phyloP scores from a whole-genome alignment of 2,329 filamentous ascomycete species.

The Phaeomoniella chlamydospora region DNA sequence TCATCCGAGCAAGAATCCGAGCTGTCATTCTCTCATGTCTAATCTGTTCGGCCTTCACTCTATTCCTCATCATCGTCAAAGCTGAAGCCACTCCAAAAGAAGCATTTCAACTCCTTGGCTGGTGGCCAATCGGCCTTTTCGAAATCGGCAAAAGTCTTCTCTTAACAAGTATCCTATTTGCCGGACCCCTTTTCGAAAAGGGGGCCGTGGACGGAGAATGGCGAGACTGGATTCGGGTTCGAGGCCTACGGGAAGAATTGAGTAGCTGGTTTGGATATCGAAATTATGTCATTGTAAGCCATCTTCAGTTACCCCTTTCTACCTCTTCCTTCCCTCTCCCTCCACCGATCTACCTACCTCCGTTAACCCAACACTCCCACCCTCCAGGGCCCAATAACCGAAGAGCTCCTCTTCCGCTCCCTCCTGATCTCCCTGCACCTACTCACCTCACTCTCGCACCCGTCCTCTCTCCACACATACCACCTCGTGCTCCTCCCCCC shows the following conservation, averaged over 20 bases:
- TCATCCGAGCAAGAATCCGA: slow-evolving; percentile 74
- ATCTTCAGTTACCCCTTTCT: slow-evolving; percentile 1
- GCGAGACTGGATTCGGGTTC: slow-evolving; percentile 46
- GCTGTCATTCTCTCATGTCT: slow-evolving; percentile 65
- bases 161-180: slow-evolving; percentile 66
- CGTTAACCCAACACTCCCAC: too few species aligned
- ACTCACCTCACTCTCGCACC: slow-evolving; percentile 44
- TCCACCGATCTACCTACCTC: slow-evolving; percentile 2
- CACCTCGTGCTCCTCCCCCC: slow-evolving; percentile 69
- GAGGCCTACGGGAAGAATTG: slow-evolving; percentile 40
- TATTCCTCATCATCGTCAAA: slow-evolving; percentile 47
- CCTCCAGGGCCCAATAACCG: slow-evolving; percentile 64
- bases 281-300: slow-evolving; percentile 68
- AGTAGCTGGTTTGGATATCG: slow-evolving; percentile 70
- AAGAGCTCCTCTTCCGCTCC: slow-evolving; percentile 87
- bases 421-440: slow-evolving; percentile 73
- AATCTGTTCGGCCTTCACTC: slow-evolving; percentile 50
- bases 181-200: slow-evolving; percentile 69
- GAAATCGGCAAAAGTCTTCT: slow-evolving; percentile 52
- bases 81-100: slow-evolving; percentile 35
- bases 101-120: slow-evolving; percentile 57
- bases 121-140: slow-evolving; percentile 58
- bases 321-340: slow-evolving; percentile 6
- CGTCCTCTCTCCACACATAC: too few species aligned
- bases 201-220: slow-evolving; percentile 47